These are phyloP conservation scores for Lasiosphaeriaceae sp. DNA, from an alignment of 495 filamentous ascomycete species.

Conservation along the genomic window DNA sequence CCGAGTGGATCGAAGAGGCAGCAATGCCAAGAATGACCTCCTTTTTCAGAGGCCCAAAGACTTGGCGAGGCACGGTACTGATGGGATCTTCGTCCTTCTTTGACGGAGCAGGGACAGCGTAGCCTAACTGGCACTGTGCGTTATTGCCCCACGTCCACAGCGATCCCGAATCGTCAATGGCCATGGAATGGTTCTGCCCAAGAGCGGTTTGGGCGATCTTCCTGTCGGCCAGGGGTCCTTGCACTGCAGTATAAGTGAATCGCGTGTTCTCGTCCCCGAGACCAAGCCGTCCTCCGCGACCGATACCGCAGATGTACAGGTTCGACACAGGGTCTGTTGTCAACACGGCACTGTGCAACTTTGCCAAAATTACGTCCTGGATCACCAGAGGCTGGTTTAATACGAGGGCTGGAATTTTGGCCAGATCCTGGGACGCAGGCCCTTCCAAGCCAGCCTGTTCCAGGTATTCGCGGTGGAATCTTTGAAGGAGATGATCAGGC, in stretches of 20 bases:
- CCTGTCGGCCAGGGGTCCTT: slow-evolving; percentile 65
- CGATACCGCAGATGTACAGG: slow-evolving; percentile 89
- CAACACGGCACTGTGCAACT: slow-evolving; percentile 85
- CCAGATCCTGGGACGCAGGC: slow-evolving; percentile 29
- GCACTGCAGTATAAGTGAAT: slow-evolving; percentile 77
- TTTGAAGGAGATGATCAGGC: slow-evolving; percentile 71
- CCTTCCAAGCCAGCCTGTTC: slow-evolving; percentile 28
- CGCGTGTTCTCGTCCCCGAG: slow-evolving; percentile 85
- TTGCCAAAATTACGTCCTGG: slow-evolving; percentile 78
- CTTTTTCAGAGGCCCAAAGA: slow-evolving; percentile 85
- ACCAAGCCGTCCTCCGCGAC: slow-evolving; percentile 83
- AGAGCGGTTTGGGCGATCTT: slow-evolving; percentile 70
- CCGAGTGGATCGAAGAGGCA: slow-evolving; percentile 89
- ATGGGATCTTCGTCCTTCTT: slow-evolving; percentile 74
- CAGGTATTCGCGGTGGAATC: slow-evolving; percentile 62
- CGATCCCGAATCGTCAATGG: slow-evolving; percentile 73
- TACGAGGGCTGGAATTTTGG: slow-evolving; percentile 64
- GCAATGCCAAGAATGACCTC: slow-evolving; percentile 78
- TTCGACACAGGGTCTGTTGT: slow-evolving; percentile 90
- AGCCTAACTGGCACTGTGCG: slow-evolving; percentile 81
- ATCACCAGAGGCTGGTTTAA: slow-evolving; percentile 65
- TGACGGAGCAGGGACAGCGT: slow-evolving; percentile 53
- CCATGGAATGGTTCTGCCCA: slow-evolving; percentile 88
- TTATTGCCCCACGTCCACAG: slow-evolving; percentile 94
- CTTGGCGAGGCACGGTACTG: slow-evolving; percentile 75